Conservation (phyloP, 176 grass and related monocot genomes). For the Sorghum bicolor region DNA sequence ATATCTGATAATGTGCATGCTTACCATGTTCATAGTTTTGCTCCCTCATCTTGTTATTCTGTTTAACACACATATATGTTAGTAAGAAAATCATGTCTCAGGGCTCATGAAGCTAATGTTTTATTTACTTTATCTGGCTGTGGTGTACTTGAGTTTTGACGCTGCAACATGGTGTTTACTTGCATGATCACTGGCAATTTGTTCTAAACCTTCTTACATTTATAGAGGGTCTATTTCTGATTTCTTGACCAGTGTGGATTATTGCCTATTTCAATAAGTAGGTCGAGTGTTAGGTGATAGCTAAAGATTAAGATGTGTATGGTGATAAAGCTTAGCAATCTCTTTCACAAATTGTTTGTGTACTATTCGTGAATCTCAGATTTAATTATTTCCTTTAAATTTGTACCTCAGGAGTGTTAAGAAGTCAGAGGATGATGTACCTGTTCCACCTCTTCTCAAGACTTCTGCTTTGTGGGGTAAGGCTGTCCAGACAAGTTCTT, state of each 20-base stretch:
- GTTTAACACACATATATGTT: not conserved
- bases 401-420: constrained; percentile 71
- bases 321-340: not conserved
- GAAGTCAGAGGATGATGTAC: constrained; percentile 90
- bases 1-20: not conserved
- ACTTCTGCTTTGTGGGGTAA: constrained; percentile 97
- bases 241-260: not conserved
- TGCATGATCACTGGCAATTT: not conserved
- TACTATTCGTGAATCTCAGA: not conserved
- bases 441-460: constrained; percentile 87
- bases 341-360: not conserved
- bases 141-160: not conserved
- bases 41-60: not conserved
- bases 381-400: constrained; percentile 26
- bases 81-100: not conserved
- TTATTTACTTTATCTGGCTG: not conserved
- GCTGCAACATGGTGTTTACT: not conserved
- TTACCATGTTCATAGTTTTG: not conserved
- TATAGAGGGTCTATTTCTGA: not conserved
- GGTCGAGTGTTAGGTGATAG: not conserved
- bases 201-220: not conserved
- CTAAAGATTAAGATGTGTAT: not conserved
- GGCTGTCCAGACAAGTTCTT: not conserved
- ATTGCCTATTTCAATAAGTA: not conserved
- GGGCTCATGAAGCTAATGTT: not conserved